Evolutionary conservation across 1,139 yeast genomes (phyloP), one percentile per base, ranked within the genome.

Genomic region (Komagataea norvegica): DNA sequence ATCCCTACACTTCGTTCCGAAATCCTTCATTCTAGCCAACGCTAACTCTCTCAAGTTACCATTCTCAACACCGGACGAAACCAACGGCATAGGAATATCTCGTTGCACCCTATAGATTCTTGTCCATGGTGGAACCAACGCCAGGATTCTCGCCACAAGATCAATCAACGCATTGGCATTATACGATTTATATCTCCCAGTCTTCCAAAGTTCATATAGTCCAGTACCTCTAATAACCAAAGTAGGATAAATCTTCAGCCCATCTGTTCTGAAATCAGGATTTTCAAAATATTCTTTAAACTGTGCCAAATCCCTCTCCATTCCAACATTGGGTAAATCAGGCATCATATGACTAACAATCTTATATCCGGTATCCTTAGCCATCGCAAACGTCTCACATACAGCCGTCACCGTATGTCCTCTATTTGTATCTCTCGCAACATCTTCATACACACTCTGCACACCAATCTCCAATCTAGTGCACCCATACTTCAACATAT

Each of bases 341-440:
- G 99, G 99, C 99, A 91, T 91, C 99, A 91, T 91, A 65, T 91
- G 99, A 48, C 94, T 81, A 22, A 91, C 98, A 38, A 91, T 95
- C 62, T 91, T 91, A 64, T 89, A 91, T 6, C 99, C 99, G 1
- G 98, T 94, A 62, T 91, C 99, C 60, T 91, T 91, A 18, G 98
- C 95, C 32, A 85, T 78, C 1, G 88, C 88, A 67, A 91, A 91
- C 0, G 98, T 91, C 57, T 91, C 95, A 62, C 96, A 86, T 3
- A 91, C 99, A 3, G 98, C 79, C 59, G 82, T 83, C 27, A 91
- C 98, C 0, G 99, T 91, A 58, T 91, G 99, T 1, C 99, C 99
- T 64, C 99, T 78, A 60, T 91, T 91, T 5, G 98, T 89, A 61
- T 91, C 99, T 58, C 99, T 73, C 7, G 98, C 98, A 29, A 91